Evolutionary conservation across 345 rosid genomes (phyloP), one percentile per base, ranked within the genome.

Genomic region (Heritiera littoralis): DNA sequence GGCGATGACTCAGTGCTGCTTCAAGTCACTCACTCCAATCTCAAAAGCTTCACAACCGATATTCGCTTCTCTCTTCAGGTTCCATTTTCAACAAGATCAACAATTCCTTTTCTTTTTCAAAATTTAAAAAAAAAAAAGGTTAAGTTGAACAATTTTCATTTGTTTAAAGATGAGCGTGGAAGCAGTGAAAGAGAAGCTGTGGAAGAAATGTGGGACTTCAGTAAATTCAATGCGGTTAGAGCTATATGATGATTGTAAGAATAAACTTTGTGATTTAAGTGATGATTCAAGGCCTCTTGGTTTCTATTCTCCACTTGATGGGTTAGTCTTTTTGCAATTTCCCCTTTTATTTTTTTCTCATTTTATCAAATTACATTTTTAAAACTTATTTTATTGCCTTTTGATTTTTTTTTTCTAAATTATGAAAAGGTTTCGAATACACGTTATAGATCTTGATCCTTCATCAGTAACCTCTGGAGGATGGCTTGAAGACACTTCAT

Each of bases 401-500:
- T 13, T 65, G 20, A 45, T 68, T 14, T 0, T 20, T 7, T 48
- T 35, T 7, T 23, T 63, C 41, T 54, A 70, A 54, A 79, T 15
- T 20, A 18, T 77, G 28, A 60, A 95, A 59, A 95, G 98, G 92
- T 93, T 81, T 78, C 92, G 94, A 72, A 69, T 95, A 74, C 93
- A 93, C 81, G 82, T 95, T 65, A 83, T 91, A 23, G 99, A 95
- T 85, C 88, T 90, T 76, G 99, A 95, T 30, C 97, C 99, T 9
- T 88, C 98, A 13, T 93, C 98, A 2, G 93, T 93, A 30, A 95
- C 99, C 40, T 89, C 94, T 38, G 97, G 97, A 55, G 96, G 99
- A 7, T 93, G 97, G 97, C 91, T 95, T 35, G 99, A 95, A 80
- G 98, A 95, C 80, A 93, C 97, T 28, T 93, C 99, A 41, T 69